phyloP scores from a whole-genome alignment of 2,329 filamentous ascomycete species.

The Acrodontium crateriforme region DNA sequence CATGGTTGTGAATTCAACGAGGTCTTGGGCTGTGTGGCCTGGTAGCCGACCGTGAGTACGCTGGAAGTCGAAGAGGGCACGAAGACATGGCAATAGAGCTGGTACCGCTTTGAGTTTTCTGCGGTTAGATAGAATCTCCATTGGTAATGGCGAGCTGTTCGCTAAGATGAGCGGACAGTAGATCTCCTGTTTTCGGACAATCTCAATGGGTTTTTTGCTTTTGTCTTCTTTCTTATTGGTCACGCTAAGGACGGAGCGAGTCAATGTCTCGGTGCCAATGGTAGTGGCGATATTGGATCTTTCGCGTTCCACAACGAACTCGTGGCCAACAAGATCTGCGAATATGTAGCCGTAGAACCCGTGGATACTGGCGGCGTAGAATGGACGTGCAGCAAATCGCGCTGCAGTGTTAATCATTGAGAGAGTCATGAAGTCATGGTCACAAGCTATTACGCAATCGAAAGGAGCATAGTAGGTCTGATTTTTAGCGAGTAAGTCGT shows the following conservation, averaged over 20 bases:
- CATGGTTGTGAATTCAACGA: constrained; percentile 62
- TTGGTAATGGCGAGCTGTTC: constrained; percentile 57
- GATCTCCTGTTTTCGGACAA: constrained; percentile 80
- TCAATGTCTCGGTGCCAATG: constrained; percentile 52
- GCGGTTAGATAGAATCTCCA: constrained; percentile 54
- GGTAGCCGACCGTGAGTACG: constrained; percentile 28
- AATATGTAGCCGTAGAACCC: constrained; percentile 94
- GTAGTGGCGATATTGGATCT: constrained; percentile 55
- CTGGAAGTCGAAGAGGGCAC: constrained; percentile 82
- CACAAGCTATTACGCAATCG: constrained; percentile 80
- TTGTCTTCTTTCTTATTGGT: constrained; percentile 52
- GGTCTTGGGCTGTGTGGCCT: constrained; percentile 45
- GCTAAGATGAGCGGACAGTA: constrained; percentile 84
- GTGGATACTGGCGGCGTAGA: constrained; percentile 78
- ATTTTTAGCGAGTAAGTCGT: constrained; percentile 57
- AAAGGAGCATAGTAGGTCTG: constrained; percentile 65
- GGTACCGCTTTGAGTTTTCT: constrained; percentile 63
- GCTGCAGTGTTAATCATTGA: constrained; percentile 76
- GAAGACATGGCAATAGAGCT: constrained; percentile 69
- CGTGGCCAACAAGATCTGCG: constrained; percentile 78
- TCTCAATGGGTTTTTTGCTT: constrained; percentile 56
- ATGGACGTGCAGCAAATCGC: constrained; percentile 61
- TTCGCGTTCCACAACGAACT: constrained; percentile 77
- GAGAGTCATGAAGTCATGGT: constrained; percentile 62
- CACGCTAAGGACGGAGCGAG: constrained; percentile 59